Percentiles rank a stretch among this genome's conserved stretches.
phyloP scores from a whole-genome alignment of 2,329 filamentous ascomycete genomes.

The Pseudogymnoascus sp. region DNA sequence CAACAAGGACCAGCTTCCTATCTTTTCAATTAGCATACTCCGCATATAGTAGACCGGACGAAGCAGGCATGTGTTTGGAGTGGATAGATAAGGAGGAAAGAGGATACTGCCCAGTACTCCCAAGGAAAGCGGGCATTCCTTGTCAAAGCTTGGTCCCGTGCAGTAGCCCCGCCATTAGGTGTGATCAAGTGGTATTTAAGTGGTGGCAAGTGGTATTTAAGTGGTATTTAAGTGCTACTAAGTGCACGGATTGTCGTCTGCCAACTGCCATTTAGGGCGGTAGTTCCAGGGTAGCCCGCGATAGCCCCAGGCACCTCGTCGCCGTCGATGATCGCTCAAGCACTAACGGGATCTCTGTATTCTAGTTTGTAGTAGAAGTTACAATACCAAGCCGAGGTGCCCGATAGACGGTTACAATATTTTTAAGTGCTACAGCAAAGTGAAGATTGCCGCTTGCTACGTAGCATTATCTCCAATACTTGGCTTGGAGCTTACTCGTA shows the following conservation, averaged over 20 bases:
- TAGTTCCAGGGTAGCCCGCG: background rate
- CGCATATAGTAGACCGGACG: background rate
- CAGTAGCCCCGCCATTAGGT: background rate
- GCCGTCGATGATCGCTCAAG: background rate
- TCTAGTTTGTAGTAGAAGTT: too few relatives aligned
- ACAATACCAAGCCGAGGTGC: background rate
- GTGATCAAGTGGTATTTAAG: background rate
- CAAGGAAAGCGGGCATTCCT: background rate
- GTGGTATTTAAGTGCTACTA: background rate
- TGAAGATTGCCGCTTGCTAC: background rate
- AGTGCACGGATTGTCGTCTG: background rate
- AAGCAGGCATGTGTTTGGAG: background rate
- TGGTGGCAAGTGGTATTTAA: background rate
- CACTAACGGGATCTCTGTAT: background rate
- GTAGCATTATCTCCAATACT: background rate
- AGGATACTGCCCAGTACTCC: background rate
- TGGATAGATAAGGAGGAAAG: background rate
- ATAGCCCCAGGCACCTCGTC: background rate
- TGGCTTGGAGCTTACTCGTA: background rate
- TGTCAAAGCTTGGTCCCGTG: constrained; percentile 1
- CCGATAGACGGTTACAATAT: background rate
- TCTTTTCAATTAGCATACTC: background rate
- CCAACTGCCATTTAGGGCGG: background rate
- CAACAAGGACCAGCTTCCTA: background rate
- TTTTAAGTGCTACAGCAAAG: background rate